Conservation (phyloP, 2,329 filamentous ascomycete genomes). For the Colletotrichum liriopes region DNA sequence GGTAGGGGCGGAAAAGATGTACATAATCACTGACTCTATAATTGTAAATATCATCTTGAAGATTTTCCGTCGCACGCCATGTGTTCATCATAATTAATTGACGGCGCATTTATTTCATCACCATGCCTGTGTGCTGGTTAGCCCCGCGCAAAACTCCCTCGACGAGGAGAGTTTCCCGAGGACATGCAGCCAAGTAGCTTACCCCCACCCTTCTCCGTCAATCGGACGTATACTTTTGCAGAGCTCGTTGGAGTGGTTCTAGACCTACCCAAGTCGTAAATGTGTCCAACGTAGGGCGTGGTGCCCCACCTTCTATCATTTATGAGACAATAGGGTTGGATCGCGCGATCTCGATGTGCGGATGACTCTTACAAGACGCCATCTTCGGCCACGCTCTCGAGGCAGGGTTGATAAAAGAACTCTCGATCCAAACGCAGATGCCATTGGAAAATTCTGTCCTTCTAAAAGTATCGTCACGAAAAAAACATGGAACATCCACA, state of each 20-base stretch:
- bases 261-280: neutral
- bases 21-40: neutral
- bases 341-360: constrained; percentile 1
- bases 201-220: constrained; percentile 18
- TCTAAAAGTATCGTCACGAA: neutral
- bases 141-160: constrained; percentile 9
- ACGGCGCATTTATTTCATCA: neutral
- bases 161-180: neutral
- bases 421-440: fast-evolving
- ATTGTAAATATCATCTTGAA: neutral
- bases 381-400: too few species aligned
- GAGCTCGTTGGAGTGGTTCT: constrained; percentile 6
- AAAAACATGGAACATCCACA: constrained; percentile 10
- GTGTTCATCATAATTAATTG: neutral
- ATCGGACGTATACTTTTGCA: constrained; percentile 20
- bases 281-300: neutral
- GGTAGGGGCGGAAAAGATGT: neutral
- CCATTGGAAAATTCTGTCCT: too few species aligned
- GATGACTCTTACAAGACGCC: constrained; percentile 25
- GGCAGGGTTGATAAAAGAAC: neutral
- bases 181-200: constrained; percentile 2
- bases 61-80: fast-evolving
- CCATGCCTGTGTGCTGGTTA: neutral
- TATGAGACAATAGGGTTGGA: constrained; percentile 21
- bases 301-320: constrained; percentile 6